These are phyloP conservation scores for Nothophaeocryptopus gaeumannii DNA, from an alignment of 2,329 filamentous ascomycete genomes.

Conservation along the genomic window DNA sequence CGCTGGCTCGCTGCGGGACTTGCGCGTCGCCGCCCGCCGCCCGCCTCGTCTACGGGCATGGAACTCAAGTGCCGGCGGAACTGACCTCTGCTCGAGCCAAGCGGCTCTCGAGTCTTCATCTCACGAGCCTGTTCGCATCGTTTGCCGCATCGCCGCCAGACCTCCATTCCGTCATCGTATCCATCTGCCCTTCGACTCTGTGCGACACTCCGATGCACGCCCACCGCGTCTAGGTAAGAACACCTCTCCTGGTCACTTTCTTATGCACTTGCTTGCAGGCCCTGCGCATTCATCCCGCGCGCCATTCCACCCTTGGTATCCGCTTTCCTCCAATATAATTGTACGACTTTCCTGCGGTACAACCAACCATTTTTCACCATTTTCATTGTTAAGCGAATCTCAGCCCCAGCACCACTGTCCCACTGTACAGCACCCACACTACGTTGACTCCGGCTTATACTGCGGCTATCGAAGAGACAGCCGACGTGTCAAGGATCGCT, in stretches of 20 bases:
- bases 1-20: no score
- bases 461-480: constrained; percentile 16
- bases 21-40: constrained; percentile 7
- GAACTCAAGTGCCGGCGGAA: constrained; percentile 15
- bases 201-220: constrained; percentile 14
- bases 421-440: constrained; percentile 16
- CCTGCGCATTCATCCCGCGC: constrained; percentile 16
- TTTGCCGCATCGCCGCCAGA: constrained; percentile 2
- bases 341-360: constrained; percentile 32
- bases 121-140: constrained; percentile 8
- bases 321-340: constrained; percentile 28
- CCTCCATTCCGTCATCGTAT: constrained; percentile 9
- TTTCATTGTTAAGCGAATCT: constrained; percentile 25
- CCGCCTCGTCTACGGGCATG: constrained; percentile 18
- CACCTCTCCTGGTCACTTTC: constrained; percentile 12
- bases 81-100: constrained; percentile 10
- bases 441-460: constrained; percentile 14
- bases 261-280: constrained; percentile 22
- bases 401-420: constrained; percentile 15
- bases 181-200: constrained; percentile 2
- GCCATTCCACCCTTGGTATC: constrained; percentile 15
- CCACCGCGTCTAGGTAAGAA: constrained; percentile 13
- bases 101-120: constrained; percentile 5
- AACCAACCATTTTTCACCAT: constrained; percentile 29
- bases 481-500: constrained; percentile 7